Conservation (phyloP, 805 yeast genomes). For the Candida maesae region DNA sequence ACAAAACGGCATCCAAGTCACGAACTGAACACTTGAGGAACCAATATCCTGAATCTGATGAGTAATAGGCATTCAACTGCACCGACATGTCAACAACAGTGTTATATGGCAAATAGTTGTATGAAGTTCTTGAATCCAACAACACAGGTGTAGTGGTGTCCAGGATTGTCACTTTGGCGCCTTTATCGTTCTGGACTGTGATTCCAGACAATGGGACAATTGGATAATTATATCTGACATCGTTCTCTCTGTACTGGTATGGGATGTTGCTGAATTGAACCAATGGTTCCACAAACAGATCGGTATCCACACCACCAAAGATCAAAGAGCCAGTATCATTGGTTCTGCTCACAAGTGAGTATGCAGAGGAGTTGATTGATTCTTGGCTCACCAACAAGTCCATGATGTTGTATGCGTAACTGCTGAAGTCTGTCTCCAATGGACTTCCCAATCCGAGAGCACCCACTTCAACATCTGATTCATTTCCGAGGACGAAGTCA, state of each 20-base stretch:
- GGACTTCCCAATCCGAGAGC: conserved; percentile 44
- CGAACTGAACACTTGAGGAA: conserved; percentile 56
- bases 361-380: conserved; percentile 36
- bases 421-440: not conserved
- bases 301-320: conserved; percentile 56
- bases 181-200: conserved; percentile 40
- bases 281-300: conserved; percentile 43
- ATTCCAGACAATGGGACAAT: conserved; percentile 45
- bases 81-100: conserved; percentile 59
- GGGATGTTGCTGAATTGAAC: conserved; percentile 49
- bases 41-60: conserved; percentile 48
- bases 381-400: conserved; percentile 29
- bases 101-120: conserved; percentile 51
- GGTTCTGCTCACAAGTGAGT: conserved; percentile 37
- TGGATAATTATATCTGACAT: conserved; percentile 35
- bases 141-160: conserved; percentile 41
- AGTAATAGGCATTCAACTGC: conserved; percentile 65
- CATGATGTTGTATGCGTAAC: conserved; percentile 26
- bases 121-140: conserved; percentile 51
- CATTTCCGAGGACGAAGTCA: conserved; percentile 36
- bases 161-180: conserved; percentile 17
- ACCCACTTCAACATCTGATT: conserved; percentile 37
- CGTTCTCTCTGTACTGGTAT: conserved; percentile 21
- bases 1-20: conserved; percentile 44
- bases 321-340: conserved; percentile 35